Conservation (phyloP, 306 rosid genomes). For the Potentilla sterilis region DNA sequence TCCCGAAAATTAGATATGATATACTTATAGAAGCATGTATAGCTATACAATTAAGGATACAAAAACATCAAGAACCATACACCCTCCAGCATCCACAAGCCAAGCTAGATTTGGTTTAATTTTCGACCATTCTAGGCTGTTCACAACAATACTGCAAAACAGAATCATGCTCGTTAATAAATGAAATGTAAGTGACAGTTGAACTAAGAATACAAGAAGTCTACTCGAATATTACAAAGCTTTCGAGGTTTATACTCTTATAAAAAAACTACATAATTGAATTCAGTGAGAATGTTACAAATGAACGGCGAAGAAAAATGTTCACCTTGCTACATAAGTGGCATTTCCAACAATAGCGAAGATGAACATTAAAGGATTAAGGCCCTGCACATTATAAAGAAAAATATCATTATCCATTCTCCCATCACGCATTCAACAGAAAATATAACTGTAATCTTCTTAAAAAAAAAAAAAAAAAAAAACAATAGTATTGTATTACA, state of each 20-base stretch:
- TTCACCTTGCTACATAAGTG: constrained; percentile 71
- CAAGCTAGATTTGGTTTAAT: constrained; percentile 78
- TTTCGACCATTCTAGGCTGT: constrained; percentile 64
- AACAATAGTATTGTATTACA: no score
- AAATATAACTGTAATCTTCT: no score
- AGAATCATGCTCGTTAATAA: neutral
- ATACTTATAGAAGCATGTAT: neutral
- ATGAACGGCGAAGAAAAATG: neutral
- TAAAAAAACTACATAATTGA: neutral
- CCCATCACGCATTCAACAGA: neutral
- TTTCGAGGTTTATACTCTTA: neutral
- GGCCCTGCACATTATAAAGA: constrained; percentile 62
- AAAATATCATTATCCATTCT: constrained; percentile 10
- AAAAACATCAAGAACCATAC: constrained; percentile 68
- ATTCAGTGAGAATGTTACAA: neutral
- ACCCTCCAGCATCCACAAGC: constrained; percentile 88
- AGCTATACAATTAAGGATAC: constrained; percentile 56
- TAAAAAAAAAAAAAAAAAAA: no score
- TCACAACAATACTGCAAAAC: constrained; percentile 62
- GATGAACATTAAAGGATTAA: constrained; percentile 79
- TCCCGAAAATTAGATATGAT: neutral
- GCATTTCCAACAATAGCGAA: constrained; percentile 78
- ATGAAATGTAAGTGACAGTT: neutral
- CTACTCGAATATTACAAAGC: neutral
- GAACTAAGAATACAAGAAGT: neutral